Evolutionary conservation across 2,329 filamentous ascomycete species (phyloP).

Genomic region (Colletotrichum sp.): DNA sequence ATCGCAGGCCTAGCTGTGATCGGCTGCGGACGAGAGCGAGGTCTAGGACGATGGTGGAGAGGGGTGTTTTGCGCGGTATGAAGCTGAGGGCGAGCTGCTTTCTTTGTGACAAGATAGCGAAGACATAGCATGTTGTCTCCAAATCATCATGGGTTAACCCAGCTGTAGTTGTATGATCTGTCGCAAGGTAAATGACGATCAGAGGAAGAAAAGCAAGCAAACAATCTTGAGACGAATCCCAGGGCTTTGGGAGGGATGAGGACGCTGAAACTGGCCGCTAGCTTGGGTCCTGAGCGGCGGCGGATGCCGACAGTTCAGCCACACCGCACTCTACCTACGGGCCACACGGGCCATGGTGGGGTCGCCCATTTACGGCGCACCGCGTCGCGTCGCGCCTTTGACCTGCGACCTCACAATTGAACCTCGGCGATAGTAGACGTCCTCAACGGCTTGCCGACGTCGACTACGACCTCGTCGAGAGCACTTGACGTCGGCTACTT

Average conservation of each 20-base stretch:
- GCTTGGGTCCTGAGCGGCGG: background rate
- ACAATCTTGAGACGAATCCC: background rate
- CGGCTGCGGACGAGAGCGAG: background rate
- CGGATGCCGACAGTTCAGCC: background rate
- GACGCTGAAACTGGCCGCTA: background rate
- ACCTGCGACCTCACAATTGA: conserved; percentile 8
- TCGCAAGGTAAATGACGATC: background rate
- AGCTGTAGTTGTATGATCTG: background rate
- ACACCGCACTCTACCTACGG: background rate
- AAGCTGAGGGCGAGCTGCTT: background rate
- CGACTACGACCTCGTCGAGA: background rate
- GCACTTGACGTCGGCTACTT: background rate
- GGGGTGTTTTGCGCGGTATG: background rate
- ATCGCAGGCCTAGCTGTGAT: background rate
- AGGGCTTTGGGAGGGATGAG: background rate
- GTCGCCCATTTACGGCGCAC: conserved; percentile 1
- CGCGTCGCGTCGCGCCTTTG: conserved; percentile 16
- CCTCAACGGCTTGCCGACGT: background rate
- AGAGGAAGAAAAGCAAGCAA: background rate
- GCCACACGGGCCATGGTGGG: conserved; percentile 1
- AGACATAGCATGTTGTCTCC: background rate
- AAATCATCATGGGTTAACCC: background rate
- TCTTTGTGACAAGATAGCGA: background rate
- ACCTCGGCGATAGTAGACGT: background rate
- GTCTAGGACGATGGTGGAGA: background rate